Base-by-base conservation (phyloP, 2,329 filamentous ascomycete genomes). In the Aspergillus jensenii region DNA sequence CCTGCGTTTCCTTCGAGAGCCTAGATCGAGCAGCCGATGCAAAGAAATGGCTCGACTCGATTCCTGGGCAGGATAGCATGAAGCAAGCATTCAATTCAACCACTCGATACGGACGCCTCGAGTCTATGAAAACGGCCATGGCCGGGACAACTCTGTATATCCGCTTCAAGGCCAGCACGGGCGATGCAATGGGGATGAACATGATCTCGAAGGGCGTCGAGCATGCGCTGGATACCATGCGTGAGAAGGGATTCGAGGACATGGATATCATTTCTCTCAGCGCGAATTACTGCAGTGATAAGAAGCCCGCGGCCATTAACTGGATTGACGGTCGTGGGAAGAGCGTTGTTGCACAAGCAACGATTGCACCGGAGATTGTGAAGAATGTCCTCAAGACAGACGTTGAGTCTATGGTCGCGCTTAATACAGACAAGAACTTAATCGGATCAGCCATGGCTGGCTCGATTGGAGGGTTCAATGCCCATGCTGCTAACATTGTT, bases 141-240 rank as follows among this genome's bases (percentile, higher is more conserved):
- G 95, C 95, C 4, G 95, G 95, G 37, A 98, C 93, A 8, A 92
- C 97, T 73, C 85, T 99, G 41, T 99, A 96, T 74, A 93, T 98
- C 63, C 90, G 95, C 25, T 99, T 99, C 86, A 96, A 96, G 84
- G 96, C 95, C 1, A 98, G 93, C 1, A 99, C 95, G 6, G 95
- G 95, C 67, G 95, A 99, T 72, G 95, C 95, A 59, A 99, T 99
- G 95, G 95, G 95, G 62, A 99, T 99, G 95, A 99, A 99, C 83
- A 99, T 99, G 95, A 99, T 99, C 63, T 97, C 93, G 64, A 99
- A 99, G 83, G 95, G 95, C 72, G 93, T 97, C 39, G 95, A 99
- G 79, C 89, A 97, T 73, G 93, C 95, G 3, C 84, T 99, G 12
- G 84, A 84, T 53, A 86, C 96, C 67, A 99, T 99, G 95, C 81